These are phyloP conservation scores for Metschnikowia amazonensis DNA, from an alignment of 805 yeast genomes.

Conservation along the genomic window DNA sequence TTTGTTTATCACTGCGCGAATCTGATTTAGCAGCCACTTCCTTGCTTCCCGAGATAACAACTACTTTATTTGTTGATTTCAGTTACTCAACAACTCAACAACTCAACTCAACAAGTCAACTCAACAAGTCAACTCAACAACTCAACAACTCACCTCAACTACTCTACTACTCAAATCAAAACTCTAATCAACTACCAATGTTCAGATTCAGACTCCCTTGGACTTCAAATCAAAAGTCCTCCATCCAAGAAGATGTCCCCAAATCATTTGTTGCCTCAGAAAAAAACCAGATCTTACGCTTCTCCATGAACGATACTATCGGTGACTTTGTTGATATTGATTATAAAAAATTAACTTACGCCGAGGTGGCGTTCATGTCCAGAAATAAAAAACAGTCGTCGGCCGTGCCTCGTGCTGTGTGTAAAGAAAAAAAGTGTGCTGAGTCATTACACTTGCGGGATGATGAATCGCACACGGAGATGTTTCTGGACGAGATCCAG, in stretches of 20 bases:
- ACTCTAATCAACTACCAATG: too few relatives aligned
- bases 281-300: constrained; percentile 25
- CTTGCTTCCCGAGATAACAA: neutral
- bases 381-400: constrained; percentile 21
- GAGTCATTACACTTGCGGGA: neutral
- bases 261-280: constrained; percentile 28
- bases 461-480: constrained; percentile 8
- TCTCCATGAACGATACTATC: constrained; percentile 33
- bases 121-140: too few relatives aligned
- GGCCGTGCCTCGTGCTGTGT: constrained; percentile 1
- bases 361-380: constrained; percentile 41
- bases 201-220: constrained; percentile 15
- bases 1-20: constrained; percentile 2
- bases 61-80: neutral
- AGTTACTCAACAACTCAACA: too few relatives aligned
- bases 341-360: constrained; percentile 36
- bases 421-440: neutral
- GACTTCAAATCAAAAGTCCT: constrained; percentile 9
- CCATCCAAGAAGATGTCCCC: constrained; percentile 20
- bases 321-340: constrained; percentile 37
- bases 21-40: constrained; percentile 5
- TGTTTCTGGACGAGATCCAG: constrained; percentile 10
- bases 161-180: too few relatives aligned
- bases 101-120: too few relatives aligned
- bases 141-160: too few relatives aligned